Evolutionary conservation across 371 early-diverging fungal species (phyloP), one percentile per base, ranked within the genome.

Genomic region (Lichtheimia ornata): DNA sequence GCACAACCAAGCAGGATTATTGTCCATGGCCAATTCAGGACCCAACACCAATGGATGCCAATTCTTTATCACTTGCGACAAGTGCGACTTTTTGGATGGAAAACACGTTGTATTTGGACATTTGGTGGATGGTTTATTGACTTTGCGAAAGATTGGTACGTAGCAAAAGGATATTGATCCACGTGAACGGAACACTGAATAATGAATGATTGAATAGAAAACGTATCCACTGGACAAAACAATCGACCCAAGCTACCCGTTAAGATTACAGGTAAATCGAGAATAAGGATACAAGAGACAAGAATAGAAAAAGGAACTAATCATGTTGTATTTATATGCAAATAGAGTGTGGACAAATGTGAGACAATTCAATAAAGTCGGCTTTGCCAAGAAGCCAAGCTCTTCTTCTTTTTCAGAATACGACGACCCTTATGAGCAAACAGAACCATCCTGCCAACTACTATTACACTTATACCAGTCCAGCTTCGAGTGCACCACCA

Each of bases 1-100:
- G 72, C 99, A 99, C 71, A 88, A 83, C 24, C 88, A 84, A 18
- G 91, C 97, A 4, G 97, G 97, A 15, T 71, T 97, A 41, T 78
- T 99, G 52, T 97, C 98, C 1, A 99, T 99, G 99, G 99, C 99
- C 13, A 99, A 99, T 72, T 88, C 89, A 51, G 99, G 99, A 7
- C 85, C 89, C 15, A 88, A 96, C 66, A 92, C 95, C 4, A 99
- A 99, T 61, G 97, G 97, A 41, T 95, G 95, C 64, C 94, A 94
- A 84, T 99, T 99, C 76, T 99, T 99, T 70, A 97, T 99, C 64
- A 97, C 97, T 0, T 92, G 95, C 60, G 90, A 84, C 50, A 88
- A 89, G 63, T 87, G 91, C 57, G 90, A 91, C 24, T 96, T 91
- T 71, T 79, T 99, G 67, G 96, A 97, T 69, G 93, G 92, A 9